phyloP scores from a whole-genome alignment of 208 protist species.

The Leishmania braziliensis region DNA sequence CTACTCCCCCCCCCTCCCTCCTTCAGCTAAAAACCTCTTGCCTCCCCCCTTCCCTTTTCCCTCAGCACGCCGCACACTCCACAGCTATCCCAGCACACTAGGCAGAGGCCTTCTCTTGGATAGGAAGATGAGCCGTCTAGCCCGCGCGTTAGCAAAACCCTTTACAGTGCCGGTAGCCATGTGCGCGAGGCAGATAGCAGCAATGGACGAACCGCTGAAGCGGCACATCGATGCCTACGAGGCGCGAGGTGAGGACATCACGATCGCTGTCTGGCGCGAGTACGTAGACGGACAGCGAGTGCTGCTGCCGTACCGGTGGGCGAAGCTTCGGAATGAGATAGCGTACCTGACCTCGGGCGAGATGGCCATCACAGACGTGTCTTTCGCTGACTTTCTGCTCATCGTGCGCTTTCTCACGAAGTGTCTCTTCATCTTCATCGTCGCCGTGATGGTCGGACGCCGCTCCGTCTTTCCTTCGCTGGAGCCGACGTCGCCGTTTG shows the following conservation, averaged over 20 bases:
- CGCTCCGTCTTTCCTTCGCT: slow-evolving; percentile 68
- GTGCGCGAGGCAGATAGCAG: slow-evolving; percentile 41
- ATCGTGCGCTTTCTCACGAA: slow-evolving; percentile 59
- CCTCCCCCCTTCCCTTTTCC: not conserved
- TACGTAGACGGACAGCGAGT: slow-evolving; percentile 58
- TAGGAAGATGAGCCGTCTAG: slow-evolving; percentile 36
- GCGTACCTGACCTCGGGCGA: slow-evolving; percentile 39
- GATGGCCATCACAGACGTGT: slow-evolving; percentile 42
- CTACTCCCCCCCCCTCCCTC: too few species aligned
- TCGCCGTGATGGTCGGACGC: slow-evolving; percentile 57
- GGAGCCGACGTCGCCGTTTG: slow-evolving; percentile 63
- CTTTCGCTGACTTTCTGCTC: slow-evolving; percentile 46
- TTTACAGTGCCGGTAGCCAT: slow-evolving; percentile 51
- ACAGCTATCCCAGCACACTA: not conserved
- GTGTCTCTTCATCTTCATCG: slow-evolving; percentile 75
- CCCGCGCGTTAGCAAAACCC: slow-evolving; percentile 45
- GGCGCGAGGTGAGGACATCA: slow-evolving; percentile 65
- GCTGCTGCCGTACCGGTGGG: slow-evolving; percentile 62
- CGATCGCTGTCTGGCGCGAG: slow-evolving; percentile 68
- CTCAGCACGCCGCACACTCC: not conserved
- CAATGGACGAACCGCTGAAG: slow-evolving; percentile 76
- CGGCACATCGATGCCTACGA: slow-evolving; percentile 66
- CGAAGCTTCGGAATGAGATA: slow-evolving; percentile 47
- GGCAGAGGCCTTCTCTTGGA: not conserved
- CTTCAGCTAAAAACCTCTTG: too few species aligned